Base-by-base conservation (phyloP, 805 yeast species). In the Vanderwaltozyma yarrowii region DNA sequence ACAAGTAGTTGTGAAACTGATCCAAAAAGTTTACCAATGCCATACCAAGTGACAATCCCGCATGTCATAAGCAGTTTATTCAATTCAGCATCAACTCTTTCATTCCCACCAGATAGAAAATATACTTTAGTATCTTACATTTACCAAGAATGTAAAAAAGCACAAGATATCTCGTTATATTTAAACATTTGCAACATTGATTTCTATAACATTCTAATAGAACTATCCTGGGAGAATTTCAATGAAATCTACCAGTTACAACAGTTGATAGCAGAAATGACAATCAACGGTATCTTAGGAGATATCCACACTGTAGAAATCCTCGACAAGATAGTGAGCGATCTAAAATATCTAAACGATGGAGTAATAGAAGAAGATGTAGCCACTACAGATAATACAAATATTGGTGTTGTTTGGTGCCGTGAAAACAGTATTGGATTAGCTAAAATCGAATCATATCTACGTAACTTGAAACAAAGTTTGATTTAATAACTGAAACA, bases 251-350 rank as follows among this genome's bases (percentile, higher is more conserved):
- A 39, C 19, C 47, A 42, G 32, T 36, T 50, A 28, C 40, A 37
- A 24, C 46, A 45, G 14, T 19, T 56, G 7, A 44, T 52, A 5
- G 37, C 46, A 2, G 63, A 58, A 39, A 56, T 58, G 62, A 48
- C 45, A 18, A 49, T 46, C n/a, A 56, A 57, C 25, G 63, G 63
- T 24, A 49, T 57, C 6, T 39, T 43, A 19, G 63, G 61, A 4
- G 58, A 58, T 36, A 36, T 54, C 12, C 32, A 45, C n/a, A 57
- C 63, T 3, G 44, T 56, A 1, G 55, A 49, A 27, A 33, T 52
- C 7, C 38, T 58, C 4, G 52, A 49, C 15, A 37, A 40, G 14
- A 46, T 56, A 7, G 39, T 45, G 3, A 31, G 38, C 8, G 53
- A 48, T 26, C 37, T 52, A 21, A 42, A 47, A 28, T 35, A 40